A percentile compares a stretch with the other conserved stretches of the same genome.
Evolutionary conservation across 192 early-diverging fungal species (phyloP).

Genomic region (Powellomyces hirtus): DNA sequence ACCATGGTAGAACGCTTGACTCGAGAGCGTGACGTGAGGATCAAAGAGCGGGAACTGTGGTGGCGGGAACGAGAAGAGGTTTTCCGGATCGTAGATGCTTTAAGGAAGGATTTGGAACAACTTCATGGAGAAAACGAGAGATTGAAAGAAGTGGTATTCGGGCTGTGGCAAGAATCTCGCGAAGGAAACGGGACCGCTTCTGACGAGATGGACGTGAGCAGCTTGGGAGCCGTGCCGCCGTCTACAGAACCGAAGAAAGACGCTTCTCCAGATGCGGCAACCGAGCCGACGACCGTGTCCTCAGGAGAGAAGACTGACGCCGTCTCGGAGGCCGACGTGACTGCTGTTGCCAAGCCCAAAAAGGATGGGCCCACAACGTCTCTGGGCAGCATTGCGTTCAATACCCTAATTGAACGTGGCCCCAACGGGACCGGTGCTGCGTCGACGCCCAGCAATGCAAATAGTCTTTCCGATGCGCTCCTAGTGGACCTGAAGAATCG

Average conservation of each 20-base stretch:
- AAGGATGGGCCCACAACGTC: neutral
- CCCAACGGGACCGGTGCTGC: neutral
- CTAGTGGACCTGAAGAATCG: slow-evolving; percentile 6
- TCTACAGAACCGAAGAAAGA: neutral
- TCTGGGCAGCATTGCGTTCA: slow-evolving; percentile 17
- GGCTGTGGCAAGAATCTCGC: slow-evolving; percentile 8
- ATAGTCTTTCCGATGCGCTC: neutral
- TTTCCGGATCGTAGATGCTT: slow-evolving; percentile 19
- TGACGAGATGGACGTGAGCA: neutral
- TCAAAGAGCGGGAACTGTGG: slow-evolving; percentile 29
- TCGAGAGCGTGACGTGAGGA: slow-evolving; percentile 25
- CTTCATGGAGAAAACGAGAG: slow-evolving; percentile 15
- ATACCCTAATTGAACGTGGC: neutral
- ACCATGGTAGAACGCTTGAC: slow-evolving; percentile 19
- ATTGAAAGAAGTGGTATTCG: slow-evolving; percentile 18
- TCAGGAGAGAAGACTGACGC: neutral
- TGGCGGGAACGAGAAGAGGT: slow-evolving; percentile 34
- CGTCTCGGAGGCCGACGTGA: neutral
- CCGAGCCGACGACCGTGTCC: neutral
- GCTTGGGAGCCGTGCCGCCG: too few species aligned
- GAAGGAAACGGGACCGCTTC: neutral
- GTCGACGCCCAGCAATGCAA: neutral
- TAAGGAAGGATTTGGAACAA: slow-evolving; percentile 18
- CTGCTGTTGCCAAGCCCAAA: neutral
- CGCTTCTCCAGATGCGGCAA: neutral